Evolutionary conservation across 2,329 filamentous ascomycete species (phyloP).

Genomic region (Epichloe elymi): DNA sequence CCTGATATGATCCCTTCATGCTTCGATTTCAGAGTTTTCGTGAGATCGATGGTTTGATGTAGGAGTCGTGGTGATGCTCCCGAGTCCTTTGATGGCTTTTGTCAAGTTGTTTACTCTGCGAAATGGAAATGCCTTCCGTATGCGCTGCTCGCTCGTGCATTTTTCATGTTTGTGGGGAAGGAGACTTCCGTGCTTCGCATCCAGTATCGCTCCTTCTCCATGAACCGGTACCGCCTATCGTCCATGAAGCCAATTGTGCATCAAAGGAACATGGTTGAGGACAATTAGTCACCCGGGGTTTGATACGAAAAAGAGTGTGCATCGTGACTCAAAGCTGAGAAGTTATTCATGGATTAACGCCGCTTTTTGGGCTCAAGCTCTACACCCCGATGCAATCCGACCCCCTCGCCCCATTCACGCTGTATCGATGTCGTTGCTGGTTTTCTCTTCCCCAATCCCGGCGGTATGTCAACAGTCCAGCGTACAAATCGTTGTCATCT

Average conservation of each 20-base stretch:
- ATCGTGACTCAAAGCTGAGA: background rate
- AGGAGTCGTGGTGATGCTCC: background rate
- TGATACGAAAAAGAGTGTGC: too few relatives aligned
- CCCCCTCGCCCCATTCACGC: background rate
- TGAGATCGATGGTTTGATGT: background rate
- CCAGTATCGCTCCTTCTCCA: background rate
- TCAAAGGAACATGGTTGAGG: background rate
- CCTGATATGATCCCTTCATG: background rate
- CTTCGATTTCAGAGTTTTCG: background rate
- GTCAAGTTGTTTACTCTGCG: background rate
- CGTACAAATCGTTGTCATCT: conserved; percentile 9
- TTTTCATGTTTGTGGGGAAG: background rate
- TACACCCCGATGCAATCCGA: background rate
- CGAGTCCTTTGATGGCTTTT: background rate
- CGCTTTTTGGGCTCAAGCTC: background rate
- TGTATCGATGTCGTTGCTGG: background rate
- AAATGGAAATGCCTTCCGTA: background rate
- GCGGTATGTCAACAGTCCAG: background rate
- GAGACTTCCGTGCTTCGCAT: background rate
- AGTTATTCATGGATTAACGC: background rate
- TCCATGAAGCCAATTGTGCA: background rate
- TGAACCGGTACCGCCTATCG: background rate
- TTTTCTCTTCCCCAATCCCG: background rate
- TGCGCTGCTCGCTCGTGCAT: background rate
- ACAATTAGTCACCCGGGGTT: background rate